Evolutionary conservation across 169 alveolate genomes (phyloP).

Genomic region (Neospora caninum): DNA sequence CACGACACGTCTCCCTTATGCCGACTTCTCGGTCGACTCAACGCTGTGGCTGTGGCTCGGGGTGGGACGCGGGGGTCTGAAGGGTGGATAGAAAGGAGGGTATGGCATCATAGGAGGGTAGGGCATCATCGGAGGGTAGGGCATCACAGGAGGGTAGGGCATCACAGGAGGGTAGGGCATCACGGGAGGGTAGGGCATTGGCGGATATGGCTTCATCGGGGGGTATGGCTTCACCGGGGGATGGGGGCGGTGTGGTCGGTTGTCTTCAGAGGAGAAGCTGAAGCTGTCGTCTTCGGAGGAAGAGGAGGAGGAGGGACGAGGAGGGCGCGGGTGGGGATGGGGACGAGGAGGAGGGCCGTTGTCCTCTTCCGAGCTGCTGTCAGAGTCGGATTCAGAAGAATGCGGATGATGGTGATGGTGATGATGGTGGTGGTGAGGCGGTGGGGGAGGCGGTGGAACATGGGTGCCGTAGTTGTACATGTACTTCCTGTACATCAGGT

Average conservation of each 20-base stretch:
- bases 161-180: neutral
- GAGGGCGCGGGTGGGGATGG: too few relatives aligned
- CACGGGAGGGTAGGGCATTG: neutral
- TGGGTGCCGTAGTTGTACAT: neutral
- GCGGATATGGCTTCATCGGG: neutral
- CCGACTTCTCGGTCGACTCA: too few relatives aligned
- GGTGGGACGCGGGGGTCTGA: neutral
- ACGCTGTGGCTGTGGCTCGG: too few relatives aligned
- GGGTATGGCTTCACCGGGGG: neutral
- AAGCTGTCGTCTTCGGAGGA: too few relatives aligned
- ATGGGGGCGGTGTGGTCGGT: neutral
- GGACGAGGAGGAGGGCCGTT: too few relatives aligned
- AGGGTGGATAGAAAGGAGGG: neutral
- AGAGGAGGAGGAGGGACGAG: too few relatives aligned
- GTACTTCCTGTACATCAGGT: neutral
- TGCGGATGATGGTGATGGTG: neutral
- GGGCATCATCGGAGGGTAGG: neutral
- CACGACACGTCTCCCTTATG: too few relatives aligned
- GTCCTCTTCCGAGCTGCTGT: too few relatives aligned
- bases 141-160: neutral
- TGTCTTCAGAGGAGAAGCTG: too few relatives aligned
- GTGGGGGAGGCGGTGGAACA: neutral
- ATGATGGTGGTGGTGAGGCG: neutral
- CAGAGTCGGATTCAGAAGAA: neutral
- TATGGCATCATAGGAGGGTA: neutral